Evolutionary conservation across 2,329 filamentous ascomycete species (phyloP).

Genomic region (Thelonectria rubi): DNA sequence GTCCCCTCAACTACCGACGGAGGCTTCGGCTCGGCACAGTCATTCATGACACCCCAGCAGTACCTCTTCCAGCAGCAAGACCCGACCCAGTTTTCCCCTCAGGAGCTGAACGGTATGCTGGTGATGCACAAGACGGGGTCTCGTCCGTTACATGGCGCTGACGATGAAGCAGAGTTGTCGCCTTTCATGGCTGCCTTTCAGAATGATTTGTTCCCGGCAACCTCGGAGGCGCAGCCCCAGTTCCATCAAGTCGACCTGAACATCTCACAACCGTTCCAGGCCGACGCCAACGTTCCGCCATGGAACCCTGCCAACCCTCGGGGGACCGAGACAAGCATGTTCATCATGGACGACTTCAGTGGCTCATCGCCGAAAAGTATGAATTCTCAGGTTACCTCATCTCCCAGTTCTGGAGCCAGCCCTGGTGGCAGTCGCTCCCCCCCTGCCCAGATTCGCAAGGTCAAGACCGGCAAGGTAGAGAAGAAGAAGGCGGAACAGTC

Average conservation of each 20-base stretch:
- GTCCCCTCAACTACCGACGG: slow-evolving; percentile 34
- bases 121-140: slow-evolving; percentile 19
- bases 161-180: slow-evolving; percentile 40
- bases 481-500: slow-evolving; percentile 55
- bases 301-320: slow-evolving; percentile 54
- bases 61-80: slow-evolving; percentile 50
- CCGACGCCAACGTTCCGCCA: slow-evolving; percentile 49
- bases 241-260: slow-evolving; percentile 46
- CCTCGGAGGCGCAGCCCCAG: slow-evolving; percentile 39
- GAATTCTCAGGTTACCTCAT: slow-evolving; percentile 46
- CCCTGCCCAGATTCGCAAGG: slow-evolving; percentile 52
- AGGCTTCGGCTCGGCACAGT: slow-evolving; percentile 45
- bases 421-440: slow-evolving; percentile 40
- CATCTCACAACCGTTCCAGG: slow-evolving; percentile 51
- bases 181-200: slow-evolving; percentile 47
- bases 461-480: slow-evolving; percentile 54
- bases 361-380: slow-evolving; percentile 47
- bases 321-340: slow-evolving; percentile 44
- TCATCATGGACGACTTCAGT: slow-evolving; percentile 52
- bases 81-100: slow-evolving; percentile 34
- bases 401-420: slow-evolving; percentile 39
- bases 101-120: slow-evolving; percentile 40
- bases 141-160: slow-evolving; percentile 32
- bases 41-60: slow-evolving; percentile 51
- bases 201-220: slow-evolving; percentile 42